A percentile compares a stretch with the other conserved stretches of the same genome.
Evolutionary conservation across 805 yeast species (phyloP).

Genomic region (Myxozyma kluyveri): DNA sequence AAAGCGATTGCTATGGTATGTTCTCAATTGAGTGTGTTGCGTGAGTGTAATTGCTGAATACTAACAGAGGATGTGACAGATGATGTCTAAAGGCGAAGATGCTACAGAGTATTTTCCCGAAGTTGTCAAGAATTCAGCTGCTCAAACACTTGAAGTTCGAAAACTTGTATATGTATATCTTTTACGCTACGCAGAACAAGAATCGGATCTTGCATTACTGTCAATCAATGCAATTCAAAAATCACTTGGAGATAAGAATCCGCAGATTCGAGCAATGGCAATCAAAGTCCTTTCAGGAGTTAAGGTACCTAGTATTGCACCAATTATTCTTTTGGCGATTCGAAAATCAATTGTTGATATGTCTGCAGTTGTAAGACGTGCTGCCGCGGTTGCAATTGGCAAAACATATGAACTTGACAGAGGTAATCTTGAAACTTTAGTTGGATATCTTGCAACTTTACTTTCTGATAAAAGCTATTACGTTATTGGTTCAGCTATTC

Average conservation of each 20-base stretch:
- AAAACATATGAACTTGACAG: conserved; percentile 51
- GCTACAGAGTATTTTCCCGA: conserved; percentile 65
- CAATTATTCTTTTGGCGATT: conserved; percentile 71
- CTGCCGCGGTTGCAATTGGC: conserved; percentile 72
- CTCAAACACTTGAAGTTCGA: conserved; percentile 60
- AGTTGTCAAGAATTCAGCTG: conserved; percentile 82
- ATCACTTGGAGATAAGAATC: conserved; percentile 65
- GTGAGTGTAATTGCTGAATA: neutral
- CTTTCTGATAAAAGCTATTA: conserved; percentile 61
- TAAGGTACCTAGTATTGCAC: conserved; percentile 72
- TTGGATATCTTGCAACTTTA: conserved; percentile 48
- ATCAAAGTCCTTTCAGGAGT: conserved; percentile 81
- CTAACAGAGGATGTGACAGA: conserved; percentile 30
- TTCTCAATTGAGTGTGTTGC: neutral
- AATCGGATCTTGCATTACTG: conserved; percentile 85
- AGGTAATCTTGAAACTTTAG: conserved; percentile 49
- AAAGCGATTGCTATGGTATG: conserved; percentile 50
- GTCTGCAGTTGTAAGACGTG: conserved; percentile 72
- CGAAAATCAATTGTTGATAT: conserved; percentile 66
- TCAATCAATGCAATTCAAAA: conserved; percentile 91
- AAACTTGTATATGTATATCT: conserved; percentile 75
- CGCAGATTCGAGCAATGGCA: conserved; percentile 67
- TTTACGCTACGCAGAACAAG: conserved; percentile 70
- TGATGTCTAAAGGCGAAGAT: conserved; percentile 42
- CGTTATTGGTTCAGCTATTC: conserved; percentile 70